Percentiles rank a stretch among this genome's conserved stretches.
Evolutionary conservation across 129 eudicot species (phyloP).

Genomic region (Silybum marianum): DNA sequence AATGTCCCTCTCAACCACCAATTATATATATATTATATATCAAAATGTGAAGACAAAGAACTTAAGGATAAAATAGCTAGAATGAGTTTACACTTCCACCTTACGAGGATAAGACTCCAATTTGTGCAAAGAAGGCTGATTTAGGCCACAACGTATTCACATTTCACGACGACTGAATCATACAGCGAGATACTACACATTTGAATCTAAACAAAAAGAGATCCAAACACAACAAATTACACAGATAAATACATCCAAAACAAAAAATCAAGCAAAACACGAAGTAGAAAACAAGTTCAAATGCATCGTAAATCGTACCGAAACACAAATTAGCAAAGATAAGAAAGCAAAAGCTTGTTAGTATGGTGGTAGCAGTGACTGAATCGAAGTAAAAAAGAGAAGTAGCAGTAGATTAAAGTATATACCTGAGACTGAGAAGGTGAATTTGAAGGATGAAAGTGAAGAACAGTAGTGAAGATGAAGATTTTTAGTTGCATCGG

Average conservation of each 20-base stretch:
- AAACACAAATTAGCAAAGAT: not conserved
- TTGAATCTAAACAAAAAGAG: constrained; percentile 26
- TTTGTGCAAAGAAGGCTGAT: constrained; percentile 7
- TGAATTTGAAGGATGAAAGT: constrained; percentile 14
- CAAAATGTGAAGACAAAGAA: not conserved
- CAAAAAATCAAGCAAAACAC: constrained; percentile 19
- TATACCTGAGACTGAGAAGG: not conserved
- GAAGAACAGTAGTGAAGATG: constrained; percentile 27
- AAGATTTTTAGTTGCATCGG: constrained; percentile 24
- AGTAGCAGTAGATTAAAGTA: constrained; percentile 2
- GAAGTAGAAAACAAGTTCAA: not conserved
- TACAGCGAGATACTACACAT: constrained; percentile 4
- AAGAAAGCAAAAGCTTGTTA: not conserved
- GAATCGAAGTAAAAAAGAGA: constrained; percentile 28
- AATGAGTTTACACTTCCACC: not conserved
- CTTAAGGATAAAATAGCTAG: constrained; percentile 17
- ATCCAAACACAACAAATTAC: constrained; percentile 20
- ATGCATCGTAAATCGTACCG: constrained; percentile 17
- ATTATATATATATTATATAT: not conserved
- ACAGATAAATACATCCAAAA: constrained; percentile 1
- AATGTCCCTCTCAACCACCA: constrained; percentile 18
- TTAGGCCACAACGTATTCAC: constrained; percentile 20
- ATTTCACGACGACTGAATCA: constrained; percentile 20
- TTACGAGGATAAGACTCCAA: not conserved
- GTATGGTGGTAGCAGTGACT: constrained; percentile 1